These are phyloP conservation scores for Naegleria gruberi DNA, from an alignment of 208 protist species.

Conservation along the genomic window DNA sequence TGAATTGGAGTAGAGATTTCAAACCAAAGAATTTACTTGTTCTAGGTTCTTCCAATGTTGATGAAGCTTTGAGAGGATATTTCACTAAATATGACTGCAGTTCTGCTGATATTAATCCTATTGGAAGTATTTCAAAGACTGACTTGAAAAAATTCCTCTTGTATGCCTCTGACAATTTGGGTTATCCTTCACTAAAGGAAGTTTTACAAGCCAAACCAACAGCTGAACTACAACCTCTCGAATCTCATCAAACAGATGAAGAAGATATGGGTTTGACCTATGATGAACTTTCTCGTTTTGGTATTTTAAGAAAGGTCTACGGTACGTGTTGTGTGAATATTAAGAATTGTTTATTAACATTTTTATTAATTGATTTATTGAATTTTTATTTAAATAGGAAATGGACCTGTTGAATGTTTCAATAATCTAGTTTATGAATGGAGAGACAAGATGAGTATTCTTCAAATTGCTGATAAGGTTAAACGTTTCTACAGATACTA, in stretches of 20 bases:
- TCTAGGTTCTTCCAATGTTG: slow-evolving; percentile 59
- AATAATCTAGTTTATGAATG: slow-evolving; percentile 36
- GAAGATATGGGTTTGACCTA: slow-evolving; percentile 76
- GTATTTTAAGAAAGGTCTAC: slow-evolving; percentile 49
- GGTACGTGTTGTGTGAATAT: no score
- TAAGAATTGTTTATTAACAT: no score
- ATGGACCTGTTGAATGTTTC: slow-evolving; percentile 58
- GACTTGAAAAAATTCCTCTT: slow-evolving; percentile 45
- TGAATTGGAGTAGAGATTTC: slow-evolving; percentile 41
- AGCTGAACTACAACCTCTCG: slow-evolving; percentile 59
- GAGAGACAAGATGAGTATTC: slow-evolving; percentile 29
- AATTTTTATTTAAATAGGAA: no score
- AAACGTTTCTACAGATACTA: slow-evolving; percentile 67
- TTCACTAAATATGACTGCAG: slow-evolving; percentile 35
- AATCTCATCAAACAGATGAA: slow-evolving; percentile 41
- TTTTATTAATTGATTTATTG: no score
- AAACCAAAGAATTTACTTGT: slow-evolving; percentile 51
- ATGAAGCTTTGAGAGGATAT: slow-evolving; percentile 48
- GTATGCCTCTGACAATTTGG: slow-evolving; percentile 31
- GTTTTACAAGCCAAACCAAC: slow-evolving; percentile 48
- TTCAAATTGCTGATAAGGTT: slow-evolving; percentile 53
- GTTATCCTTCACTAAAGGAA: slow-evolving; percentile 25
- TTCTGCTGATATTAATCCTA: slow-evolving; percentile 64
- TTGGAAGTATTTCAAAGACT: slow-evolving; percentile 49
- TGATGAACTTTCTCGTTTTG: slow-evolving; percentile 51